Evolutionary conservation across 78 protist species (phyloP).

Genomic region (Guillardia theta): DNA sequence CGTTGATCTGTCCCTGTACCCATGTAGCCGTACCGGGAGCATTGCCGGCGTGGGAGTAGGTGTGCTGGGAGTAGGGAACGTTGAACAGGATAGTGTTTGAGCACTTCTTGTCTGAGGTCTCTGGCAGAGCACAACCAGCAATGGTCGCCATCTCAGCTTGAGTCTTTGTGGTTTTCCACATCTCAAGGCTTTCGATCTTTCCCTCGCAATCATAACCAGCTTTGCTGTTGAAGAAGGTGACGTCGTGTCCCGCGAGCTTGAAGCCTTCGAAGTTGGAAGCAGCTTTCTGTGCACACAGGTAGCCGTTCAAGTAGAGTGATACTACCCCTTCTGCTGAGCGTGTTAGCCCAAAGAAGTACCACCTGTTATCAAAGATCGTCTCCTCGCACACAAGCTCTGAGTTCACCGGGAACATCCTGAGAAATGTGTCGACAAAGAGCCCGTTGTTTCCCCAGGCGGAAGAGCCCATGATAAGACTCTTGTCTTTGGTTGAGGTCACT

Average conservation of each 20-base stretch:
- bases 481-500: not conserved
- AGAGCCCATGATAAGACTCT: not conserved
- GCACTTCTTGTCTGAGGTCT: too few species aligned
- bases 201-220: not conserved
- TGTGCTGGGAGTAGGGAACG: not conserved
- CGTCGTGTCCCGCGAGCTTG: not conserved
- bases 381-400: not conserved
- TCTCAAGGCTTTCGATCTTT: not conserved
- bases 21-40: too few species aligned
- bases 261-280: not conserved
- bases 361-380: not conserved
- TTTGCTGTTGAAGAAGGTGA: not conserved
- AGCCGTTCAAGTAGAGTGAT: not conserved
- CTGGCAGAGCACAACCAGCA: not conserved
- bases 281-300: not conserved
- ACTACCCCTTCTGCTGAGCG: not conserved
- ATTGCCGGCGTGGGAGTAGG: too few species aligned
- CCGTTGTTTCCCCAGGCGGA: not conserved
- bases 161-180: not conserved
- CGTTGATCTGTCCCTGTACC: not conserved
- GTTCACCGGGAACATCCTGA: not conserved
- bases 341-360: not conserved
- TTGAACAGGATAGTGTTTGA: not conserved
- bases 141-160: not conserved
- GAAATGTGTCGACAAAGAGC: not conserved